Evolutionary conservation across 768 basidiomycete genomes (phyloP).

Genomic region (Macrolepiota fuliginosa): DNA sequence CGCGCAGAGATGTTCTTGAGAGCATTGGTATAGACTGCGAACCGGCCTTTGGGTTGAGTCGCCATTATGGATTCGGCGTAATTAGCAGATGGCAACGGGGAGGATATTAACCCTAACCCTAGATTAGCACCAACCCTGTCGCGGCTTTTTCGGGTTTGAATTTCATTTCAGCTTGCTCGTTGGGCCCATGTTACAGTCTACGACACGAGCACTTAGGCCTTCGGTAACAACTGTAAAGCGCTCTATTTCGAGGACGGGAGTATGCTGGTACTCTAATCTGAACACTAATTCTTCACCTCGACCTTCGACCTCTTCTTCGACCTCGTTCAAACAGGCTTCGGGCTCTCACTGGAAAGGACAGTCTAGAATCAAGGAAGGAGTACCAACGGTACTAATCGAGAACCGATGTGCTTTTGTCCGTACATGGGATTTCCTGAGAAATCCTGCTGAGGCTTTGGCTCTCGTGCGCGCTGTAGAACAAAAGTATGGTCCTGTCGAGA

Average conservation of each 20-base stretch:
- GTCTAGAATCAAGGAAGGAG: not conserved
- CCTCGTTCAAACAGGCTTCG: not conserved
- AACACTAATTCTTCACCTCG: not conserved
- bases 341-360: not conserved
- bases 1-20: constrained; percentile 61
- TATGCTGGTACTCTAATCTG: not conserved
- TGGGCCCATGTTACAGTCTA: not conserved
- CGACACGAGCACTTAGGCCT: not conserved
- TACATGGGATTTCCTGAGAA: constrained; percentile 36
- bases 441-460: constrained; percentile 48
- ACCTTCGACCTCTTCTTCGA: not conserved
- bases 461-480: constrained; percentile 56
- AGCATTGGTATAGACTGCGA: constrained; percentile 48
- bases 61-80: constrained; percentile 14
- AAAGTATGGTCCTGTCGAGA: constrained; percentile 46
- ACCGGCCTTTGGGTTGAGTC: constrained; percentile 25
- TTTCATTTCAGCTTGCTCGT: not conserved
- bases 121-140: not conserved
- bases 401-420: constrained; percentile 33
- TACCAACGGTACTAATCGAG: not conserved
- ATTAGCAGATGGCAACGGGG: not conserved
- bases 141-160: not conserved
- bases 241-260: not conserved
- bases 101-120: constrained; percentile 1
- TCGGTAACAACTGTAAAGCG: not conserved